Evolutionary conservation across 1,284 basidiomycete genomes (phyloP).

Genomic region (Pseudozyma sp.): DNA sequence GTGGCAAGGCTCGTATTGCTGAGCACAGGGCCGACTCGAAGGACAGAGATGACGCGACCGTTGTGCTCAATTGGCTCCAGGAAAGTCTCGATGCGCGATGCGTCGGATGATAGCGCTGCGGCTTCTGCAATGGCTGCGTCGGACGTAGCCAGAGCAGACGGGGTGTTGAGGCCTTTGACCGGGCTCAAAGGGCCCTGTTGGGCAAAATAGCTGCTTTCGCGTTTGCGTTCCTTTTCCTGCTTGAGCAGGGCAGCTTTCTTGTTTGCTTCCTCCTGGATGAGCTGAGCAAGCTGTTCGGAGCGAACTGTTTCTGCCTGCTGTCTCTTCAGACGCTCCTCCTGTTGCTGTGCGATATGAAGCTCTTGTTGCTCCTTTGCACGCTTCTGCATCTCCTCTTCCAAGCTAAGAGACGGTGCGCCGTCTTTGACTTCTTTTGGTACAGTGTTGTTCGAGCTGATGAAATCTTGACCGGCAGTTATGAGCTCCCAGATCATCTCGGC

Average conservation of each 20-base stretch:
- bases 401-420: slow-evolving; percentile 49
- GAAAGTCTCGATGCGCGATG: slow-evolving; percentile 51
- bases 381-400: slow-evolving; percentile 64
- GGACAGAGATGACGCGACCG: slow-evolving; percentile 35
- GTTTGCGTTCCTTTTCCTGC: slow-evolving; percentile 49
- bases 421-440: slow-evolving; percentile 38
- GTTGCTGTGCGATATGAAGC: slow-evolving; percentile 29
- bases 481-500: slow-evolving; percentile 69
- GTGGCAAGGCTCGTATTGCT: slow-evolving; percentile 37
- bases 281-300: slow-evolving; percentile 53
- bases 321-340: slow-evolving; percentile 35
- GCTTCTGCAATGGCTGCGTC: slow-evolving; percentile 4
- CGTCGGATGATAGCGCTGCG: slow-evolving; percentile 7
- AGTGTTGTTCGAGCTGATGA: slow-evolving; percentile 55
- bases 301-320: slow-evolving; percentile 49
- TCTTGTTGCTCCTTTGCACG: slow-evolving; percentile 56
- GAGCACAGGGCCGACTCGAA: slow-evolving; percentile 59
- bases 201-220: slow-evolving; percentile 38
- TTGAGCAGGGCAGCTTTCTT: slow-evolving; percentile 54
- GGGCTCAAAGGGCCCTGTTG: slow-evolving; percentile 31
- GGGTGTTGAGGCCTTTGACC: slow-evolving; percentile 6
- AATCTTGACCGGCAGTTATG: slow-evolving; percentile 60
- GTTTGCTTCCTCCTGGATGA: slow-evolving; percentile 57
- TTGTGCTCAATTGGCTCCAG: slow-evolving; percentile 56
- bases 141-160: slow-evolving; percentile 3